Percentiles rank a stretch among this genome's conserved stretches.
These are phyloP conservation scores for Russula foetens DNA, from an alignment of 768 basidiomycete species.

Conservation along the genomic window DNA sequence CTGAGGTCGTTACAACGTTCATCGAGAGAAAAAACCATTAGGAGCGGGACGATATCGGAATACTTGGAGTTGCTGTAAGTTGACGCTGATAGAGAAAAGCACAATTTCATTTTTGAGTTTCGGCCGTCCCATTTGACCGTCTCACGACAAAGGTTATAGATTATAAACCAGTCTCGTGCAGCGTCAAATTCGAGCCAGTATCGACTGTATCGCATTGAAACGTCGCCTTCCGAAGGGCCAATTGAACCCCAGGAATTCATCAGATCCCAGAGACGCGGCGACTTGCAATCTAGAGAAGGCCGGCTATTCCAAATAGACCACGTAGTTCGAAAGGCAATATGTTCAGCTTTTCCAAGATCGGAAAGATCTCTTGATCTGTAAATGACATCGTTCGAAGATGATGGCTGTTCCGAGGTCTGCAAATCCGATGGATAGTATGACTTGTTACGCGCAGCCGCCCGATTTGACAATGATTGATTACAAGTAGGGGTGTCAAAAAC, in stretches of 20 bases:
- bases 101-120: not conserved
- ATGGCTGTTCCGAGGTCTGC: not conserved
- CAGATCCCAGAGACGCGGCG: not conserved
- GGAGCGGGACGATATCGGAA: not conserved
- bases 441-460: not conserved
- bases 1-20: not conserved
- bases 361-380: not conserved
- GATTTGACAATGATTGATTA: not conserved
- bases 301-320: not conserved
- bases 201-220: not conserved
- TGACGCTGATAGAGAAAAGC: not conserved
- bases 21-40: not conserved
- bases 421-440: slow-evolving; percentile 1
- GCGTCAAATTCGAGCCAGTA: slow-evolving; percentile 8
- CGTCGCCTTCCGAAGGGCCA: not conserved
- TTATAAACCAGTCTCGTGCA: not conserved
- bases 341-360: not conserved
- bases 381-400: not conserved
- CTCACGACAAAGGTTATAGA: not conserved
- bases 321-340: not conserved
- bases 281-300: not conserved
- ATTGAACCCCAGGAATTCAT: not conserved
- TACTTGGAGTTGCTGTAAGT: slow-evolving; percentile 1
- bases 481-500: not conserved
- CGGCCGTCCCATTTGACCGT: not conserved